Percentiles rank a stretch among this genome's conserved stretches.
These are phyloP conservation scores for Cercospora citrullina DNA, from an alignment of 2,329 filamentous ascomycete genomes.

Conservation along the genomic window DNA sequence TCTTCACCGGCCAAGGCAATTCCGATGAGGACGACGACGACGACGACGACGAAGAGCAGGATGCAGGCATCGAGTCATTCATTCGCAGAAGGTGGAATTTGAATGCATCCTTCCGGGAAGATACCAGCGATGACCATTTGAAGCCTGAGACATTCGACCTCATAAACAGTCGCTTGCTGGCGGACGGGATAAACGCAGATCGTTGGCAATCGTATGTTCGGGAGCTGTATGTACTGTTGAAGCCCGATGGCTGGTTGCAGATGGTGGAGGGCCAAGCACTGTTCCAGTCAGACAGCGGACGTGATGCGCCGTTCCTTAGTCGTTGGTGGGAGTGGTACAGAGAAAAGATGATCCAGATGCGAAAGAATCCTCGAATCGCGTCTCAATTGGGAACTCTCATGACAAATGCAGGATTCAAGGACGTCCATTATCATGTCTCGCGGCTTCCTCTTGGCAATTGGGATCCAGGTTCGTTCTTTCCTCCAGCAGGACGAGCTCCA, in stretches of 20 bases:
- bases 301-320: constrained; percentile 25
- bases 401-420: constrained; percentile 26
- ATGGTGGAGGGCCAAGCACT: constrained; percentile 86
- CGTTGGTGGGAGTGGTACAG: constrained; percentile 33
- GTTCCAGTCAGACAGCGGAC: constrained; percentile 70
- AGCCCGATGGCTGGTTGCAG: constrained; percentile 79
- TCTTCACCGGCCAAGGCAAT: constrained; percentile 33
- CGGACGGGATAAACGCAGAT: constrained; percentile 67
- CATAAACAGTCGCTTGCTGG: constrained; percentile 74
- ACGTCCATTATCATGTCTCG: constrained; percentile 10
- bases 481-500: neutral
- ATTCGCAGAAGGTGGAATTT: constrained; percentile 38
- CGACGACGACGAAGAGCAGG: constrained; percentile 28
- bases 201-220: constrained; percentile 75
- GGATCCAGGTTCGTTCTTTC: constrained; percentile 5
- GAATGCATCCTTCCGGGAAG: constrained; percentile 35
- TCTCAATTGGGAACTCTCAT: constrained; percentile 23
- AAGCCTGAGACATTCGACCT: constrained; percentile 68
- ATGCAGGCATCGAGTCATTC: constrained; percentile 30
- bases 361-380: constrained; percentile 31
- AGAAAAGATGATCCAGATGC: constrained; percentile 20
- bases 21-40: constrained; percentile 30
- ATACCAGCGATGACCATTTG: constrained; percentile 26
- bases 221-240: constrained; percentile 72
- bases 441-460: constrained; percentile 16